Evolutionary conservation across 331 rosid genomes (phyloP).

Genomic region (Pyrus hybrid): DNA sequence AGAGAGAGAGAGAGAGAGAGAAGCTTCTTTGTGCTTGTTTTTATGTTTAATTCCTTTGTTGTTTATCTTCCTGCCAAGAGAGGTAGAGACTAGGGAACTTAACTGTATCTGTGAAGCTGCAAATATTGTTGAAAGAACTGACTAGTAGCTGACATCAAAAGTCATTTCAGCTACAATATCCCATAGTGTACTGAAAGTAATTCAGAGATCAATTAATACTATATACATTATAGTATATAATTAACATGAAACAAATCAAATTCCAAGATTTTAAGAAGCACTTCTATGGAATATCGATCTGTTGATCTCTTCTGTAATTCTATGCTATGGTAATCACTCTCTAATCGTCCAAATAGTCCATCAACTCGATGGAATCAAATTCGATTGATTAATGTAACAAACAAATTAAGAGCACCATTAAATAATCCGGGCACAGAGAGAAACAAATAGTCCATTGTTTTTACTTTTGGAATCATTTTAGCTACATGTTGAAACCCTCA

Average conservation of each 20-base stretch:
- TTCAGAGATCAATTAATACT: neutral
- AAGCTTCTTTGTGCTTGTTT: neutral
- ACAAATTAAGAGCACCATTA: neutral
- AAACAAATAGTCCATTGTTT: conserved; percentile 29
- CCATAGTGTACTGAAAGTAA: neutral
- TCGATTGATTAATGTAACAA: conserved; percentile 11
- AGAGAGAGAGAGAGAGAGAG: neutral
- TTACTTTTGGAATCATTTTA: conserved; percentile 25
- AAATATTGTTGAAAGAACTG: conserved; percentile 23
- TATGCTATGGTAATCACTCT: neutral
- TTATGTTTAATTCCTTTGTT: neutral
- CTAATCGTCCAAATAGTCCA: conserved; percentile 24
- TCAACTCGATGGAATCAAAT: conserved; percentile 32
- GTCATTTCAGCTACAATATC: conserved; percentile 39
- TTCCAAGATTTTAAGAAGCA: neutral
- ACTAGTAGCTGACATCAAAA: conserved; percentile 17
- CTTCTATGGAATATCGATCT: neutral
- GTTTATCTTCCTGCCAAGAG: neutral
- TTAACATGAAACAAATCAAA: neutral
- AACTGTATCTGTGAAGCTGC: conserved; percentile 22
- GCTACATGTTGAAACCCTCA: neutral
- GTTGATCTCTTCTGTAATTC: neutral
- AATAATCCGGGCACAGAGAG: conserved; percentile 6
- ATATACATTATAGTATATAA: neutral
- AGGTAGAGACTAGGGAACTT: neutral